These are phyloP conservation scores for Eutypella sp. DNA, from an alignment of 2,329 filamentous ascomycete genomes.

Conservation along the genomic window DNA sequence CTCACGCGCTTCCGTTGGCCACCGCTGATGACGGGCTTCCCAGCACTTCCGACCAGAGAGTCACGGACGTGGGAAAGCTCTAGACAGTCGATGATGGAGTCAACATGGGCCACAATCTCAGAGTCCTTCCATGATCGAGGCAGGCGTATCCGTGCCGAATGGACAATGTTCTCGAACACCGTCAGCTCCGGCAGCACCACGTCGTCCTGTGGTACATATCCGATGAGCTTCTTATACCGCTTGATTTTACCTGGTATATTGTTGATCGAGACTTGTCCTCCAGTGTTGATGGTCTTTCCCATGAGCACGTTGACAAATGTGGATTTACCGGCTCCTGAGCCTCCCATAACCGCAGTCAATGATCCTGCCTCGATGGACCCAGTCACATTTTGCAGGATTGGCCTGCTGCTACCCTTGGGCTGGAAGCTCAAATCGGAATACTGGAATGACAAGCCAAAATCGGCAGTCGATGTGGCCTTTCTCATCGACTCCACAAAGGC, in stretches of 20 bases:
- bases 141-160: slow-evolving; percentile 51
- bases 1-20: slow-evolving; percentile 55
- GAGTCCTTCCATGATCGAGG: slow-evolving; percentile 44
- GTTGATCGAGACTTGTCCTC: slow-evolving; percentile 48
- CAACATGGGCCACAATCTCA: slow-evolving; percentile 49
- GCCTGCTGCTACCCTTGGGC: slow-evolving; percentile 36
- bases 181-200: slow-evolving; percentile 55
- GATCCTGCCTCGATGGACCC: slow-evolving; percentile 49
- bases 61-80: slow-evolving; percentile 47
- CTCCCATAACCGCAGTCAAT: slow-evolving; percentile 56
- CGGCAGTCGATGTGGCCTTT: slow-evolving; percentile 43
- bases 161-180: slow-evolving; percentile 57
- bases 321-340: slow-evolving; percentile 54
- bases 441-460: slow-evolving; percentile 49
- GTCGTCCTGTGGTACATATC: slow-evolving; percentile 59
- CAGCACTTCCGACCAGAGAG: slow-evolving; percentile 46
- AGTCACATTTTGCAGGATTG: slow-evolving; percentile 48
- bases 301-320: slow-evolving; percentile 59
- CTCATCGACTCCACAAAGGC: slow-evolving; percentile 49
- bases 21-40: slow-evolving; percentile 48
- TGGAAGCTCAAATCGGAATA: slow-evolving; percentile 47
- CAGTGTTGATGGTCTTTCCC: slow-evolving; percentile 49
- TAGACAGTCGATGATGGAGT: slow-evolving; percentile 50
- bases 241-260: slow-evolving; percentile 42
- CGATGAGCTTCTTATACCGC: slow-evolving; percentile 54